A percentile compares a stretch with the other conserved stretches of the same genome.
Conservation (phyloP, 208 protist species). For the Zelonia costaricensis region DNA sequence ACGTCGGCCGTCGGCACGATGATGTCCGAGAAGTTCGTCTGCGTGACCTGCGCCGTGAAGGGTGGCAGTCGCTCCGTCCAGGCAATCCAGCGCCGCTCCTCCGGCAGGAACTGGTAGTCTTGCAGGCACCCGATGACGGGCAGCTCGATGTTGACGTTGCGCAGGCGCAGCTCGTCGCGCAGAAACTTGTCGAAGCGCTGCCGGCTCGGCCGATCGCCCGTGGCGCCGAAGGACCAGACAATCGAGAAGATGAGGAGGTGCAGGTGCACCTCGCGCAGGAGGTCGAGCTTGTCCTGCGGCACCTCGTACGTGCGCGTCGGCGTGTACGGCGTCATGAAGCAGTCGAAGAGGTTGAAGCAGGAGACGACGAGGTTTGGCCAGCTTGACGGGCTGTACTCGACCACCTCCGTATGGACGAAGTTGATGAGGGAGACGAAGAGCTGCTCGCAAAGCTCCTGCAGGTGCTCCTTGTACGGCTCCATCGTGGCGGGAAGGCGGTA, state of each 20-base stretch:
- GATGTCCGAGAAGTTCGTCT: constrained; percentile 94
- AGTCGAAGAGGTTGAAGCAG: constrained; percentile 95
- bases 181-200: constrained; percentile 95
- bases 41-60: constrained; percentile 85
- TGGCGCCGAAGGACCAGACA: constrained; percentile 98
- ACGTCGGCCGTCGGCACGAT: constrained; percentile 98
- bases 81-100: constrained; percentile 88
- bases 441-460: constrained; percentile 87
- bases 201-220: constrained; percentile 89
- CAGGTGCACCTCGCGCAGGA: constrained; percentile 80
- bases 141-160: constrained; percentile 71
- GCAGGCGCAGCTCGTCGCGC: constrained; percentile 72
- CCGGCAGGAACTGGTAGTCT: constrained; percentile 94
- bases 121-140: constrained; percentile 94
- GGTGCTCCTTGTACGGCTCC: constrained; percentile 81
- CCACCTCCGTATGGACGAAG: constrained; percentile 92
- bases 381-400: constrained; percentile 94
- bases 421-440: constrained; percentile 90
- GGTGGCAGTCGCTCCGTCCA: constrained; percentile 93
- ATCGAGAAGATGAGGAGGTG: constrained; percentile 96
- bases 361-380: constrained; percentile 94
- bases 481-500: constrained; percentile 81
- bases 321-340: constrained; percentile 88
- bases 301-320: constrained; percentile 81
- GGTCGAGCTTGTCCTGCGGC: constrained; percentile 76